Percentiles rank a stretch among this genome's conserved stretches.
phyloP scores from a whole-genome alignment of 805 yeast species.

The Metschnikowia drakensbergensis region DNA sequence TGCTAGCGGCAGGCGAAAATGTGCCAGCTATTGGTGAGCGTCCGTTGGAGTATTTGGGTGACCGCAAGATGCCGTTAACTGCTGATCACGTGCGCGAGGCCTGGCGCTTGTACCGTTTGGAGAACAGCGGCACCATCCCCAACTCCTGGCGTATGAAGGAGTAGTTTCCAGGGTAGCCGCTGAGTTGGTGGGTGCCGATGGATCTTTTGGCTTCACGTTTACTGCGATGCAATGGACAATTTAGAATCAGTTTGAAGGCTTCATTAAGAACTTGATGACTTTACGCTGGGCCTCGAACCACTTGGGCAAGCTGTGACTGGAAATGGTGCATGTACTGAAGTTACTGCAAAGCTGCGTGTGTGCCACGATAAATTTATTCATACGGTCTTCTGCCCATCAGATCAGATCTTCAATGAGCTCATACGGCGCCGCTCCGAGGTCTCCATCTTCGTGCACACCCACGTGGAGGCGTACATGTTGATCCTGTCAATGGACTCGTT shows the following conservation, averaged over 20 bases:
- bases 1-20: slow-evolving; percentile 36
- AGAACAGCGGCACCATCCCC: slow-evolving; percentile 58
- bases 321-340: too few species aligned
- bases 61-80: slow-evolving; percentile 54
- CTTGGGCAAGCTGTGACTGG: too few species aligned
- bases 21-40: slow-evolving; percentile 17
- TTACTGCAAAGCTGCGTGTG: too few species aligned
- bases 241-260: too few species aligned
- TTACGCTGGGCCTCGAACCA: too few species aligned
- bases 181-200: too few species aligned
- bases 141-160: slow-evolving; percentile 54
- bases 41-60: slow-evolving; percentile 37
- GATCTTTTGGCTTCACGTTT: too few species aligned
- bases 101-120: slow-evolving; percentile 70
- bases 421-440: slow-evolving; percentile 37
- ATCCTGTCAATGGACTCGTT: slow-evolving; percentile 72
- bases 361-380: neutral
- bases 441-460: slow-evolving; percentile 65
- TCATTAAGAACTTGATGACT: too few species aligned
- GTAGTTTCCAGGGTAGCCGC: neutral
- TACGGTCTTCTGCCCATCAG: too few species aligned
- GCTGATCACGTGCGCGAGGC: slow-evolving; percentile 90
- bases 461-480: slow-evolving; percentile 86
- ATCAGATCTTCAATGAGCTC: slow-evolving; percentile 38
- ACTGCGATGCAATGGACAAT: too few species aligned